phyloP scores from a whole-genome alignment of 2,329 filamentous ascomycete species.

The Aphanocladium album region DNA sequence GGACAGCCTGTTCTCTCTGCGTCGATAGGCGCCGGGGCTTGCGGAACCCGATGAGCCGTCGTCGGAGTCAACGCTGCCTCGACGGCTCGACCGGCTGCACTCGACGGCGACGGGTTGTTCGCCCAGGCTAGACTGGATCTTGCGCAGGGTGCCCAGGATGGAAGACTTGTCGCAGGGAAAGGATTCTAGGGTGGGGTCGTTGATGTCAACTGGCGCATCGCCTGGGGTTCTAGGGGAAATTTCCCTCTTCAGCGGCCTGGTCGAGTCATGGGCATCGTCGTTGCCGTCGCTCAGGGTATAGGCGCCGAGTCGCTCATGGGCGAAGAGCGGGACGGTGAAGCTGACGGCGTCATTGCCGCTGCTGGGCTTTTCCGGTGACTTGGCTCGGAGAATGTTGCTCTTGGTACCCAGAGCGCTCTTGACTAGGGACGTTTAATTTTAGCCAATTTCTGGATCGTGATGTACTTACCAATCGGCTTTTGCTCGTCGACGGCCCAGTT shows the following conservation, averaged over 20 bases:
- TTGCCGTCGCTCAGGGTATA: slow-evolving; percentile 30
- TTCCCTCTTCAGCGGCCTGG: slow-evolving; percentile 14
- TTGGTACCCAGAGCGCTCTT: slow-evolving; percentile 10
- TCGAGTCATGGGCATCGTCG: slow-evolving; percentile 21
- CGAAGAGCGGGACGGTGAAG: slow-evolving; percentile 32
- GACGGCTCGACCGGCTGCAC: slow-evolving; percentile 1
- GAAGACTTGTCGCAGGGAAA: slow-evolving; percentile 42
- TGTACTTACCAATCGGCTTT: slow-evolving; percentile 50
- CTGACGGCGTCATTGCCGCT: slow-evolving; percentile 23
- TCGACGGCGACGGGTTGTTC: slow-evolving; percentile 35
- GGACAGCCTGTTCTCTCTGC: slow-evolving; percentile 28
- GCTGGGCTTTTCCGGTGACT: slow-evolving; percentile 3
- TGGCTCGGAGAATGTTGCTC: slow-evolving; percentile 4
- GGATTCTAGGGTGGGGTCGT: slow-evolving; percentile 44
- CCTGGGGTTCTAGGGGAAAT: slow-evolving; percentile 12
- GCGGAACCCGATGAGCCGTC: slow-evolving; percentile 34
- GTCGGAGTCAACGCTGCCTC: slow-evolving; percentile 32
- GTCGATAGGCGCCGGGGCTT: slow-evolving; percentile 29
- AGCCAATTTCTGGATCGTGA: neutral
- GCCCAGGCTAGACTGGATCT: slow-evolving; percentile 39
- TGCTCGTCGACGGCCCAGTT: slow-evolving; percentile 67
- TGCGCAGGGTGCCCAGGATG: slow-evolving; percentile 41
- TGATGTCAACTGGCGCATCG: slow-evolving; percentile 27
- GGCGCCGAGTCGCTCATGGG: slow-evolving; percentile 43
- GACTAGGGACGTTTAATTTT: slow-evolving; percentile 1